A percentile compares a stretch with the other conserved stretches of the same genome.
These are phyloP conservation scores for Spatholobus suberectus DNA, from an alignment of 306 rosid genomes.

Conservation along the genomic window DNA sequence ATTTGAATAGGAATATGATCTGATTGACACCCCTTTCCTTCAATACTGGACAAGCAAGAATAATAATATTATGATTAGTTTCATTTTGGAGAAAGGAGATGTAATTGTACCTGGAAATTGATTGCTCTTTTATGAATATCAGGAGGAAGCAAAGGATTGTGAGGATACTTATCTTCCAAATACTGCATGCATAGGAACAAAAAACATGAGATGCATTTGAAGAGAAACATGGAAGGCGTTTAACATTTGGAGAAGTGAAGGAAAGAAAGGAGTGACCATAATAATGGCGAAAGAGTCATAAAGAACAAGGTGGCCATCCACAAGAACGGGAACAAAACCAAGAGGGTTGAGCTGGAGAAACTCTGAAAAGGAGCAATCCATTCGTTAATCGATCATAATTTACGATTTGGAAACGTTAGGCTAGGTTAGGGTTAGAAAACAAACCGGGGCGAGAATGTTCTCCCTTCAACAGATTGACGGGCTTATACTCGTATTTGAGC, in stretches of 20 bases:
- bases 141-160: constrained; percentile 69
- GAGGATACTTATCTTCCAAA: constrained; percentile 87
- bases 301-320: constrained; percentile 59
- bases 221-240: background rate
- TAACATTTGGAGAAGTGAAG: background rate
- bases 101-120: constrained; percentile 70
- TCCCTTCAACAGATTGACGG: constrained; percentile 65
- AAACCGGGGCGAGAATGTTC: constrained; percentile 66
- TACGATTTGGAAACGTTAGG: background rate
- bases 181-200: constrained; percentile 47
- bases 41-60: background rate
- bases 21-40: background rate
- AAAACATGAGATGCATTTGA: background rate
- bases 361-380: constrained; percentile 45
- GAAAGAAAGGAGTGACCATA: constrained; percentile 47
- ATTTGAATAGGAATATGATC: background rate
- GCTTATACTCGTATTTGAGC: constrained; percentile 58
- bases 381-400: background rate
- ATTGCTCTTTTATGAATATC: constrained; percentile 66
- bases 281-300: constrained; percentile 78
- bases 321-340: constrained; percentile 72
- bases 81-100: background rate
- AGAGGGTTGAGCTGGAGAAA: constrained; percentile 68
- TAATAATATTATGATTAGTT: background rate
- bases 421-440: background rate